phyloP scores from a whole-genome alignment of 306 rosid genomes.

The Adenanthera pavonina region DNA sequence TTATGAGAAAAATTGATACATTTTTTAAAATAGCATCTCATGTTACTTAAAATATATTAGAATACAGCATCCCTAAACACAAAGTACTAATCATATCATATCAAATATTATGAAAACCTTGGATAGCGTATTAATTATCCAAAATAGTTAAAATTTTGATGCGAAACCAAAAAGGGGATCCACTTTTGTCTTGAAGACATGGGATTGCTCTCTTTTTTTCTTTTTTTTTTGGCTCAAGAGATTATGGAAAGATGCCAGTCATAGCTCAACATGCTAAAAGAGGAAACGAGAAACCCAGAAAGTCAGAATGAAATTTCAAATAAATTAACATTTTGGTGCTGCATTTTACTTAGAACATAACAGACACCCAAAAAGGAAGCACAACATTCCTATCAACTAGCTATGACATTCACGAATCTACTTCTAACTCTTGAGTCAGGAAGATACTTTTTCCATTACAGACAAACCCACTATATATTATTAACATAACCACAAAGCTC shows the following conservation, averaged over 20 bases:
- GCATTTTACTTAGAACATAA: conserved; percentile 37
- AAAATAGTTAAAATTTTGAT: conserved; percentile 11
- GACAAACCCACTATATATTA: not conserved
- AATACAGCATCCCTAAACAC: too few relatives aligned
- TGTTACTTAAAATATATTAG: too few relatives aligned
- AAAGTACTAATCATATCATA: not conserved
- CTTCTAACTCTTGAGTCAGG: conserved; percentile 31
- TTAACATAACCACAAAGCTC: conserved; percentile 31
- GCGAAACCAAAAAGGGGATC: conserved; percentile 29
- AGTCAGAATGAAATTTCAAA: conserved; percentile 20
- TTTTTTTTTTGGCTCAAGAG: conserved; percentile 14
- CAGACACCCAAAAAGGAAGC: conserved; percentile 19
- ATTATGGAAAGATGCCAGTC: not conserved
- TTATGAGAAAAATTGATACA: too few relatives aligned
- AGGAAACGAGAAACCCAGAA: not conserved
- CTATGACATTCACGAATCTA: conserved; percentile 38
- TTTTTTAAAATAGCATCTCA: too few relatives aligned
- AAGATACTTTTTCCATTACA: conserved; percentile 34
- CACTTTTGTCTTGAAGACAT: conserved; percentile 36
- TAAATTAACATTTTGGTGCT: conserved; percentile 37
- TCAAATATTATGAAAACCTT: not conserved
- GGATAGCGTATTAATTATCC: not conserved
- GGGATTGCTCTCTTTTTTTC: conserved; percentile 34
- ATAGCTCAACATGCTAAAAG: not conserved
- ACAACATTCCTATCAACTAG: conserved; percentile 35